phyloP scores from a whole-genome alignment of 2,329 filamentous ascomycete genomes.

The Basipetospora chlamydospora region DNA sequence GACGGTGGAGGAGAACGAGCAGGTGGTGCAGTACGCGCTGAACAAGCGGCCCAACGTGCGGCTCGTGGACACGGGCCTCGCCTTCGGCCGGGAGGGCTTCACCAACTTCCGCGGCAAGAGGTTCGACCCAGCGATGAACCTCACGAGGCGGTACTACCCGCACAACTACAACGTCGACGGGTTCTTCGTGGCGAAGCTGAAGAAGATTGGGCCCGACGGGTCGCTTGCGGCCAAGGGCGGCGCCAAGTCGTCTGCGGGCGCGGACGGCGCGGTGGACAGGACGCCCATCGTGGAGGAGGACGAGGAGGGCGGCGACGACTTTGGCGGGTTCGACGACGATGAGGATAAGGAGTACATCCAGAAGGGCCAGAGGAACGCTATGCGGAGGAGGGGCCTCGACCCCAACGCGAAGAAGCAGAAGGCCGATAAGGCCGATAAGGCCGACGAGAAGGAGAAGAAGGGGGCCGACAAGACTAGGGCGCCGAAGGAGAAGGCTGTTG shows the following conservation, averaged over 20 bases:
- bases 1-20: slow-evolving; percentile 79
- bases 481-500: not conserved
- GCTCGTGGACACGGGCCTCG: slow-evolving; percentile 79
- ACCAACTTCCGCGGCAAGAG: slow-evolving; percentile 79
- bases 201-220: slow-evolving; percentile 62
- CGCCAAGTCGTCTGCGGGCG: slow-evolving; percentile 12
- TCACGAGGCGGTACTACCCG: slow-evolving; percentile 77
- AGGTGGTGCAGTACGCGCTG: slow-evolving; percentile 85
- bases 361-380: slow-evolving; percentile 56
- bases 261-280: slow-evolving; percentile 43
- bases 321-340: slow-evolving; percentile 62
- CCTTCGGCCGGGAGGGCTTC: slow-evolving; percentile 88
- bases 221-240: slow-evolving; percentile 35
- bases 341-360: slow-evolving; percentile 59
- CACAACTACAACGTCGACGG: slow-evolving; percentile 92
- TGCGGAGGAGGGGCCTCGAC: slow-evolving; percentile 61
- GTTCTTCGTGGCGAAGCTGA: slow-evolving; percentile 96
- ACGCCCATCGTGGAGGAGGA: slow-evolving; percentile 45
- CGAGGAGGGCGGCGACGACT: slow-evolving; percentile 28
- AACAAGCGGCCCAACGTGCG: slow-evolving; percentile 85
- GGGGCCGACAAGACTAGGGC: slow-evolving; percentile 7
- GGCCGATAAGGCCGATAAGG: slow-evolving; percentile 8
- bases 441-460: slow-evolving; percentile 7
- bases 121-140: slow-evolving; percentile 72
- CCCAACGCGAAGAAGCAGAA: slow-evolving; percentile 33